A percentile compares a stretch with the other conserved stretches of the same genome.
phyloP scores from a whole-genome alignment of 768 basidiomycete species.

The Mycena indigotica region DNA sequence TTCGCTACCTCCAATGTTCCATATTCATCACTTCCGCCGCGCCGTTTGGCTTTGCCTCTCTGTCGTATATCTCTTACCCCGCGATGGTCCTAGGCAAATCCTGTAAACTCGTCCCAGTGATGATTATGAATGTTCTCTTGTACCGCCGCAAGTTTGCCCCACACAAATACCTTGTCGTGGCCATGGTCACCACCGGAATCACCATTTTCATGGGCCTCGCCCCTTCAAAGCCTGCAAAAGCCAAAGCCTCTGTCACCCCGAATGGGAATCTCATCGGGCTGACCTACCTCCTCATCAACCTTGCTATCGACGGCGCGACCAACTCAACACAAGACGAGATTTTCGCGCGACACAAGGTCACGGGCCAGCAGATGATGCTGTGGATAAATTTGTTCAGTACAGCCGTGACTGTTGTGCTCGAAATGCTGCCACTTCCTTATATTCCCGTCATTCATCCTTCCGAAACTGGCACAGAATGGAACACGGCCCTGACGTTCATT shows the following conservation, averaged over 20 bases:
- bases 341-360: slow-evolving; percentile 71
- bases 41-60: slow-evolving; percentile 94
- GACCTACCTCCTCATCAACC: slow-evolving; percentile 78
- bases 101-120: slow-evolving; percentile 97
- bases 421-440: slow-evolving; percentile 73
- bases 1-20: slow-evolving; percentile 81
- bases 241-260: slow-evolving; percentile 38
- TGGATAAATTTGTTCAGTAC: slow-evolving; percentile 93
- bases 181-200: slow-evolving; percentile 90
- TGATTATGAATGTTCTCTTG: slow-evolving; percentile 95
- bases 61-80: slow-evolving; percentile 96
- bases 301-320: slow-evolving; percentile 87
- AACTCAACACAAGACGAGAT: slow-evolving; percentile 98
- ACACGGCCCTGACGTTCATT: slow-evolving; percentile 72
- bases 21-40: slow-evolving; percentile 87
- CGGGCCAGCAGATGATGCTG: slow-evolving; percentile 99
- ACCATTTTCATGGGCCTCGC: slow-evolving; percentile 93
- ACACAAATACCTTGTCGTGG: slow-evolving; percentile 94
- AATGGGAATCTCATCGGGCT: slow-evolving; percentile 72
- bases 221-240: slow-evolving; percentile 38
- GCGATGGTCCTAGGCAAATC: slow-evolving; percentile 99
- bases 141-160: slow-evolving; percentile 91
- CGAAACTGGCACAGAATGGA: slow-evolving; percentile 63
- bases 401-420: slow-evolving; percentile 65
- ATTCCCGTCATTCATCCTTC: slow-evolving; percentile 83